Base-by-base conservation (phyloP, 2,329 filamentous ascomycete genomes). In the Stenocarpella maydis region DNA sequence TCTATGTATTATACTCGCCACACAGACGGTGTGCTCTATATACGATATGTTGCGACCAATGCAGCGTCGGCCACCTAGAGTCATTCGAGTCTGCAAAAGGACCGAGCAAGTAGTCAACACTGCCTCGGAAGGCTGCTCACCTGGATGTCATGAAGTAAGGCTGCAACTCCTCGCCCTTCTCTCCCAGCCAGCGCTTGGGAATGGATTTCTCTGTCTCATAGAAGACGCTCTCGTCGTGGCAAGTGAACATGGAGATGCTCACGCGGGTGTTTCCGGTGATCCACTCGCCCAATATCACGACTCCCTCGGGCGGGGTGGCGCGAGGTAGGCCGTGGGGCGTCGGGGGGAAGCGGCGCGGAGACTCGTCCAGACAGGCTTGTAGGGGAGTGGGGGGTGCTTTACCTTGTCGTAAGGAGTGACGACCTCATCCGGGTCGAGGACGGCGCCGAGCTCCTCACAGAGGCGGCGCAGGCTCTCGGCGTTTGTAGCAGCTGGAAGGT, bases 401-500 rank as follows among this genome's bases (percentile, higher is more conserved):
- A 85, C 68, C 6, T 79, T 73, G 1, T 74, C 72, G 28, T 80
- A 77, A 9, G 83, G 78, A 0, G 82, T 82, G 28, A 87, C 76
- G 8, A 79, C 74, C 26, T 86, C 83, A 3, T 80, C 77, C 0
- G 77, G 73, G 1, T 82, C 80, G 1, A 86, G 75, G 19, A 82
- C 81, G 2, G 79, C 74, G 70, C 85, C 83, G 53, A 87, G 61
- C 73, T 87, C 85, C 10, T 80, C 77, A 2, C 81, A 79, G 1
- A 86, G 79, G 41, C 79, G 82, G 0, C 67, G 71, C 28, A 86
- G 73, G 26, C 72, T 74, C 2, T 72, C 49, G 0, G 85, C 84
- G 72, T 87, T 81, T 69, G 81, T 81, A 88, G 76, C 2, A 90
- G 79, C 72, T 83, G 81, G 74, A 83, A 86, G 75, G 88, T 80